Base-by-base conservation (phyloP, 768 basidiomycete genomes). In the Podaxis sp. region DNA sequence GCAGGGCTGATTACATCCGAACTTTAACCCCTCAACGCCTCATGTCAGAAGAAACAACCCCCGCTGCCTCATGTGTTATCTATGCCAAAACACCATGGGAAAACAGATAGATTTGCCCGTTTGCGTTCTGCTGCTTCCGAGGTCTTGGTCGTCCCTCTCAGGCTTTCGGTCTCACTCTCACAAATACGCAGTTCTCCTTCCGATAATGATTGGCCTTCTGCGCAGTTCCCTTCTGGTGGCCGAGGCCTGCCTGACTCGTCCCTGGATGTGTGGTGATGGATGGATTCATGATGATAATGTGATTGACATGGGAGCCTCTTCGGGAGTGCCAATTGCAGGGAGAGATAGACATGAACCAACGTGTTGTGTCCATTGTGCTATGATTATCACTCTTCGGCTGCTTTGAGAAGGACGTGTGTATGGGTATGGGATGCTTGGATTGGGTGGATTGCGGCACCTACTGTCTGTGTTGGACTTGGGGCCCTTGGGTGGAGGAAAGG, bases 31-130 rank as follows among this genome's bases (percentile, higher is more conserved):
- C 44, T 59, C 57, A 24, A 24, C 19, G 46, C 57, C 57, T 51
- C 57, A 22, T 59, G 57, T 59, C 26, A 46, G 28, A 57, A 17
- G 33, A 59, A 59, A 36, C 24, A 59, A 36, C 57, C 26, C 26
- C 57, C 46, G 57, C 39, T 59, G 57, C 57, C 57, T 59, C 57
- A 33, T 59, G 57, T 59, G 9, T 51, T 48, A 57, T 48, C 19
- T 51, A 42, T 52, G 38, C 26, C 58, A 52, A 52, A 39, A 26
- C n/a, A 9, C 46, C 57, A 26, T 57, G 56, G 28, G 56, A 57
- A 57, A 56, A 24, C 38, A 11, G 54, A 0, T 19, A 19, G 54
- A 40, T 39, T 54, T 33, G 38, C 19, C 33, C n/a, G 19, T 36
- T 55, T 55, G 39, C 38, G 54, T 56, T 49, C 22, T 42, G 52